Percentiles rank a stretch among this genome's conserved stretches.
These are phyloP conservation scores for Lepraria neglecta DNA, from an alignment of 495 filamentous ascomycete species.

Conservation along the genomic window DNA sequence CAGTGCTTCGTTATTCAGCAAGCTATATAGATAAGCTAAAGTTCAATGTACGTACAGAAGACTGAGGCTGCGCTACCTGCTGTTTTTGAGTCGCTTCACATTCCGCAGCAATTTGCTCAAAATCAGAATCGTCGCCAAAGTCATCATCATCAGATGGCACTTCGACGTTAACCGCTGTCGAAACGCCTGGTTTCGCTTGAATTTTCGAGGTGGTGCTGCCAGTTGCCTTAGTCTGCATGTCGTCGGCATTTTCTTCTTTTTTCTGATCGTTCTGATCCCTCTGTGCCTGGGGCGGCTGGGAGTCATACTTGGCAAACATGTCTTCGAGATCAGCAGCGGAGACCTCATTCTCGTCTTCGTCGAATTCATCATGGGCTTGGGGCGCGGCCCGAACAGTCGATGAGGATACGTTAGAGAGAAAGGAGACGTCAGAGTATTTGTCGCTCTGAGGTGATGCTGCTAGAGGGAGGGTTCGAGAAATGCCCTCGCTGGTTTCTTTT, in stretches of 20 bases:
- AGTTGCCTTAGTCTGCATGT: background rate
- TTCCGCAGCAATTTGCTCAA: conserved; percentile 52
- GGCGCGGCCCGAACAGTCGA: conserved; percentile 24
- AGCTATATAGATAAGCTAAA: conserved; percentile 15
- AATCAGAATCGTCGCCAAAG: conserved; percentile 65
- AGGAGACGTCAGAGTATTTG: conserved; percentile 6
- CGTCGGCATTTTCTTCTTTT: background rate
- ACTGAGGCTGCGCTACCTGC: conserved; percentile 19
- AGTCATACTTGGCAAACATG: conserved; percentile 49
- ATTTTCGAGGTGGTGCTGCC: background rate
- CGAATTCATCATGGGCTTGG: conserved; percentile 50
- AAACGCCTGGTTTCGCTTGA: conserved; percentile 14
- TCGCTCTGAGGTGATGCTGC: background rate
- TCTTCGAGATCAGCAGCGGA: conserved; percentile 53
- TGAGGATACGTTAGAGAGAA: background rate
- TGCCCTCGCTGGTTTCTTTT: background rate
- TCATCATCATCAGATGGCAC: conserved; percentile 49
- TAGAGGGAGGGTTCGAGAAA: background rate
- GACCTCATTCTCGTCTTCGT: conserved; percentile 47
- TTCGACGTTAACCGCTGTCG: conserved; percentile 14
- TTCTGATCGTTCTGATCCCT: background rate
- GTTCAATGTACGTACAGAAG: conserved; percentile 44
- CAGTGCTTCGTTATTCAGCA: conserved; percentile 36
- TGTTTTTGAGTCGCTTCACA: conserved; percentile 34
- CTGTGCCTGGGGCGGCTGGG: conserved; percentile 27